Percentiles rank a stretch among this genome's conserved stretches.
These are phyloP conservation scores for Phytopythium litorale DNA, from an alignment of 352 stramenopile species.

Conservation along the genomic window DNA sequence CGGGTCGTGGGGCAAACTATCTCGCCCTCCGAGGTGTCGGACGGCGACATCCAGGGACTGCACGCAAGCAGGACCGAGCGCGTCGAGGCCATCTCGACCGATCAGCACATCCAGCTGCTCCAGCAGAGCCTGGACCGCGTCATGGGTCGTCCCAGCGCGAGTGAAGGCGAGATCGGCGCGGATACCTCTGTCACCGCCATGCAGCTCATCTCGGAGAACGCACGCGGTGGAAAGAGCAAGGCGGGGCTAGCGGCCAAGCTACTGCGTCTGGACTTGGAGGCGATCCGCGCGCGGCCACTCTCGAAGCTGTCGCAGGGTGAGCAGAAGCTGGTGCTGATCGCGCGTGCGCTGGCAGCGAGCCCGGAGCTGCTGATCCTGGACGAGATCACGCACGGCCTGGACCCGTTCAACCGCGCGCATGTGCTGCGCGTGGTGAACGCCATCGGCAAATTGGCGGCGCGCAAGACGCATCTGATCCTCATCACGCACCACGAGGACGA, in stretches of 20 bases:
- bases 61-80: constrained; percentile 9
- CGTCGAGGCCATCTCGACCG: constrained; percentile 86
- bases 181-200: constrained; percentile 14
- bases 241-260: constrained; percentile 30
- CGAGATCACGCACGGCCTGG: constrained; percentile 90
- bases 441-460: constrained; percentile 49
- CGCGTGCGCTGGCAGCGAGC: constrained; percentile 61
- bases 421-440: constrained; percentile 76
- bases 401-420: constrained; percentile 75
- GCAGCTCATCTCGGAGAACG: constrained; percentile 40
- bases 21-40: constrained; percentile 1
- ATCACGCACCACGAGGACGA: constrained; percentile 94
- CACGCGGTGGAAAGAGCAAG: constrained; percentile 23
- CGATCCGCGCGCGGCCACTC: constrained; percentile 45
- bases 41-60: constrained; percentile 8
- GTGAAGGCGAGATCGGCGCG: not conserved
- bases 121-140: constrained; percentile 31
- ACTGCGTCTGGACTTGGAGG: constrained; percentile 23
- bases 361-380: constrained; percentile 88
- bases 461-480: constrained; percentile 70
- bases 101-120: constrained; percentile 84
- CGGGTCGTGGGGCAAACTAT: constrained; percentile 27
- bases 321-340: constrained; percentile 91
- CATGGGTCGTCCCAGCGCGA: not conserved
- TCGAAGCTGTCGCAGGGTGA: constrained; percentile 86